phyloP scores from a whole-genome alignment of 2,329 filamentous ascomycete species.

The Ascochyta clinopodiicola region DNA sequence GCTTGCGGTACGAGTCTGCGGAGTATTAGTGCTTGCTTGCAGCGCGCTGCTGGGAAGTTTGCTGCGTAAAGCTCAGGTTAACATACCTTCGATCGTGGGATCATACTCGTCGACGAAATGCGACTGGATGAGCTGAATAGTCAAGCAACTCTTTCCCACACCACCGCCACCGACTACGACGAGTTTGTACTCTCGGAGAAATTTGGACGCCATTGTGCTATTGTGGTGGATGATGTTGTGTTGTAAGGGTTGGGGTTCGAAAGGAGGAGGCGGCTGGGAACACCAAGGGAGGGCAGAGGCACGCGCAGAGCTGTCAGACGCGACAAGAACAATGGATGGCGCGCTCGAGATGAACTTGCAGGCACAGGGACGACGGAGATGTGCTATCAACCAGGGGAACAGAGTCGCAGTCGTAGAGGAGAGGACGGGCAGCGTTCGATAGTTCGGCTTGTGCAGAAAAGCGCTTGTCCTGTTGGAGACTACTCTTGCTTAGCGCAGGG shows the following conservation, averaged over 20 bases:
- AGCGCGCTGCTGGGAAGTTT: not conserved
- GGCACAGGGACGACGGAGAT: conserved; percentile 6
- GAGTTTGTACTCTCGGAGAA: conserved; percentile 62
- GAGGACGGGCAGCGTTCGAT: conserved; percentile 13
- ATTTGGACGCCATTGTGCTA: conserved; percentile 49
- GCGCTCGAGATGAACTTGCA: conserved; percentile 11
- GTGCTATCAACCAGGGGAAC: conserved; percentile 13
- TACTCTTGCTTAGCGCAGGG: not conserved
- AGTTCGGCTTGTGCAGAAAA: conserved; percentile 13
- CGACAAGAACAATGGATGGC: conserved; percentile 27
- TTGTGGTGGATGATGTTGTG: conserved; percentile 2
- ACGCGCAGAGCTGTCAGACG: conserved; percentile 7
- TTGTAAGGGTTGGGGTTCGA: conserved; percentile 17
- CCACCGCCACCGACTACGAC: conserved; percentile 98
- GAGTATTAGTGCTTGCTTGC: conserved; percentile 1
- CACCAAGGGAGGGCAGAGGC: conserved; percentile 25
- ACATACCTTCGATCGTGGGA: conserved; percentile 94
- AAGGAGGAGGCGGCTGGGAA: conserved; percentile 16
- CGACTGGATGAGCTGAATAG: conserved; percentile 80
- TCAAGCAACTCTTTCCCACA: conserved; percentile 98
- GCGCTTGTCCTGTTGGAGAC: not conserved
- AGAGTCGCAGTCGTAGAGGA: conserved; percentile 14
- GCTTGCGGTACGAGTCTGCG: conserved; percentile 98
- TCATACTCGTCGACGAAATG: conserved; percentile 99
- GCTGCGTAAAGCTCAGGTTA: not conserved